phyloP scores from a whole-genome alignment of 108 stramenopile genomes.

The Pseudonitzschia multistriata region DNA sequence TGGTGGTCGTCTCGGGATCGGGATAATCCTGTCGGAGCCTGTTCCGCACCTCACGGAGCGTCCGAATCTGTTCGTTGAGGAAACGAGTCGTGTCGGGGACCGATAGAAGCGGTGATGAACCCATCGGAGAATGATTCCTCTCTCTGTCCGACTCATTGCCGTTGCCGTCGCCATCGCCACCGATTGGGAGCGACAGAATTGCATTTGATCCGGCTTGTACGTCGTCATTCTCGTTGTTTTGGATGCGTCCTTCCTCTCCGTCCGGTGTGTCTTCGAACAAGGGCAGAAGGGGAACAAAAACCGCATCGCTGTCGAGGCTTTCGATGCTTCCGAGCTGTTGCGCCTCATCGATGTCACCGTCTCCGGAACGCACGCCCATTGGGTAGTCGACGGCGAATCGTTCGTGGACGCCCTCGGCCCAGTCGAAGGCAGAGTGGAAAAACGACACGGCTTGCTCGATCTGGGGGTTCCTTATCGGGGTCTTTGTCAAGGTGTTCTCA shows the following conservation, averaged over 20 bases:
- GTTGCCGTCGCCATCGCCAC: not conserved
- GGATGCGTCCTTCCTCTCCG: not conserved
- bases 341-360: not conserved
- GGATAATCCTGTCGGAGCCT: conserved; percentile 17
- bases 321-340: not conserved
- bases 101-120: conserved; percentile 29
- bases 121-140: not conserved
- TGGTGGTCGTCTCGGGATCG: conserved; percentile 7
- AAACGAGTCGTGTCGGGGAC: conserved; percentile 34
- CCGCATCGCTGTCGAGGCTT: conserved; percentile 6
- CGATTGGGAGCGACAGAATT: not conserved
- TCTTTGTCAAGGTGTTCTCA: conserved; percentile 33
- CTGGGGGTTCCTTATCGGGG: conserved; percentile 64
- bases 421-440: conserved; percentile 22
- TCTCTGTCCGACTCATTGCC: not conserved
- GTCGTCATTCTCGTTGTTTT: not conserved
- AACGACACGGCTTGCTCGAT: conserved; percentile 50
- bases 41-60: conserved; percentile 29
- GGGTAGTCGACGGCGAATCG: conserved; percentile 19
- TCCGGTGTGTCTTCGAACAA: conserved; percentile 41
- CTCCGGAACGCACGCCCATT: not conserved
- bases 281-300: conserved; percentile 67
- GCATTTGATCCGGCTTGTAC: not conserved
- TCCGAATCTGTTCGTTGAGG: conserved; percentile 45
- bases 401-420: conserved; percentile 25